phyloP scores from a whole-genome alignment of 257 asterid species.

The Hygrophila difformis region DNA sequence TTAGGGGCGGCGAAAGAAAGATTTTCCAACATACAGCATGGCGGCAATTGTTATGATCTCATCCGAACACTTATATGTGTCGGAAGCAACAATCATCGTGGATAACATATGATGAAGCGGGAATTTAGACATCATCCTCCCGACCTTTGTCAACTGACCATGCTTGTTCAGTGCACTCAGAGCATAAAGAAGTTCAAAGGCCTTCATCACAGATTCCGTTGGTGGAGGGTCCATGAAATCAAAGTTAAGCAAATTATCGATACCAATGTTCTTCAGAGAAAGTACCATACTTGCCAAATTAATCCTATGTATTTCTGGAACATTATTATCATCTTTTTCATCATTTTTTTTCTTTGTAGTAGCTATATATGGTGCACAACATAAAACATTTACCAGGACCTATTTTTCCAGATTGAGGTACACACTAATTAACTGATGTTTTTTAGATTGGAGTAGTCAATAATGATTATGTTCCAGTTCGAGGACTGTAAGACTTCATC shows the following conservation, averaged over 20 bases:
- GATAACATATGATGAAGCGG: conserved; percentile 95
- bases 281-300: conserved; percentile 87
- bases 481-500: conserved; percentile 87
- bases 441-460: conserved; percentile 74
- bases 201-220: conserved; percentile 85
- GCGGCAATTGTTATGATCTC: conserved; percentile 90
- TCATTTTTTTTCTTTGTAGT: conserved; percentile 64
- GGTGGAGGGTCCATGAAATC: conserved; percentile 99
- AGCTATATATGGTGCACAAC: conserved; percentile 75
- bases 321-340: conserved; percentile 82
- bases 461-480: conserved; percentile 87
- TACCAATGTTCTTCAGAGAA: conserved; percentile 88
- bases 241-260: conserved; percentile 74
- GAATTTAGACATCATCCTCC: conserved; percentile 94
- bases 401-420: too few species aligned
- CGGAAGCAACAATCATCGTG: conserved; percentile 91
- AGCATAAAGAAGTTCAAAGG: conserved; percentile 81
- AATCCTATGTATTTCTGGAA: conserved; percentile 92
- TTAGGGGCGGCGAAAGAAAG: conserved; percentile 90
- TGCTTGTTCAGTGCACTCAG: conserved; percentile 82
- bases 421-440: too few species aligned
- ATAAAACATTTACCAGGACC: too few species aligned
- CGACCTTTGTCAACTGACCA: conserved; percentile 80
- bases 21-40: conserved; percentile 89
- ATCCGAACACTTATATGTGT: conserved; percentile 71